phyloP scores from a whole-genome alignment of 2,329 filamentous ascomycete species.

The Coniosporium tulheliwenetii region DNA sequence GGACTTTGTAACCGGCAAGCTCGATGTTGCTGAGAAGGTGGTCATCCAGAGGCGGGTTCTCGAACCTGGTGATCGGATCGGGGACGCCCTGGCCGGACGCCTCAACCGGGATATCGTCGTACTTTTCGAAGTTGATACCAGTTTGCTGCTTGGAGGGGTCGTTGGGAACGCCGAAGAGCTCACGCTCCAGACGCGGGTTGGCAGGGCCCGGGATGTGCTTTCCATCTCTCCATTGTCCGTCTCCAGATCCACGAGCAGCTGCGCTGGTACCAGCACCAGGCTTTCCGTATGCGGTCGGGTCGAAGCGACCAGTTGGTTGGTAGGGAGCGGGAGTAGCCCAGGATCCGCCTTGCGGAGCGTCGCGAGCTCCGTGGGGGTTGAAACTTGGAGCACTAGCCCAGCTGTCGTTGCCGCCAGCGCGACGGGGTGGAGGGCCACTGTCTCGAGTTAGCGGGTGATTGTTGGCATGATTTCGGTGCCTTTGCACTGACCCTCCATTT shows the following conservation, averaged over 20 bases:
- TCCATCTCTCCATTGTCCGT: slow-evolving; percentile 91
- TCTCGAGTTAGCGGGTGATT: neutral
- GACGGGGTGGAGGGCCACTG: slow-evolving; percentile 4
- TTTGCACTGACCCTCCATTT: too few species aligned
- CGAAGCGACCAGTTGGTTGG: slow-evolving; percentile 30
- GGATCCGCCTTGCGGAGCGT: slow-evolving; percentile 17
- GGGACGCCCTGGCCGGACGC: slow-evolving; percentile 88
- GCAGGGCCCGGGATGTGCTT: slow-evolving; percentile 85
- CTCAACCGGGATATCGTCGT: slow-evolving; percentile 97
- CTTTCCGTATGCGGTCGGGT: slow-evolving; percentile 48
- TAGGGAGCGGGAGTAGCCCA: slow-evolving; percentile 22
- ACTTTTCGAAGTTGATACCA: slow-evolving; percentile 99
- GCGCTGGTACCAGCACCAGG: slow-evolving; percentile 37
- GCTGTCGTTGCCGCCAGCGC: slow-evolving; percentile 19
- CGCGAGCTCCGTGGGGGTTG: slow-evolving; percentile 27
- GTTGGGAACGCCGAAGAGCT: slow-evolving; percentile 82
- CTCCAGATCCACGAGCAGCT: slow-evolving; percentile 66
- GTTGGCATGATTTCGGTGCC: too few species aligned
- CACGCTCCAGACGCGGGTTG: slow-evolving; percentile 83
- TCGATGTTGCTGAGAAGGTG: slow-evolving; percentile 88
- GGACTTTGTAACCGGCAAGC: slow-evolving; percentile 84
- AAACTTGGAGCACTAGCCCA: slow-evolving; percentile 45
- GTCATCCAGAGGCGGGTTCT: slow-evolving; percentile 86
- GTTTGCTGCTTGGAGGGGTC: slow-evolving; percentile 92
- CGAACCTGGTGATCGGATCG: slow-evolving; percentile 80